Conservation (phyloP, 1,139 yeast species). For the Yamadazyma jaroonii region DNA sequence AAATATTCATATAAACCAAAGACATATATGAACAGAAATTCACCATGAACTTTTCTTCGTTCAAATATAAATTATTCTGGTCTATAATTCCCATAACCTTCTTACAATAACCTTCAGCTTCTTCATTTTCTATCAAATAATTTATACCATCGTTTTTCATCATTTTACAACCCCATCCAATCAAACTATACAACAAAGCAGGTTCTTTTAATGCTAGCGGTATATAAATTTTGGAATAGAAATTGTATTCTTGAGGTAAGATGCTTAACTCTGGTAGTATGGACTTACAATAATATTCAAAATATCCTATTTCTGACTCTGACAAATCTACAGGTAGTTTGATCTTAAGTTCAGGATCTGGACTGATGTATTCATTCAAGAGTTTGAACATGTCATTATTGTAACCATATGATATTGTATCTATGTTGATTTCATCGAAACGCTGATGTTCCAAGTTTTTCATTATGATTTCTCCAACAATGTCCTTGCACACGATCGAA, state of each 20-base stretch:
- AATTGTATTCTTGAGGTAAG: conserved; percentile 27
- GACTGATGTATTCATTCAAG: not conserved
- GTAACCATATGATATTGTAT: not conserved
- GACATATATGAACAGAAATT: conserved; percentile 28
- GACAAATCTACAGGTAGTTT: conserved; percentile 11
- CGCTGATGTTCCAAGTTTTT: not conserved
- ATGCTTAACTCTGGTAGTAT: conserved; percentile 28
- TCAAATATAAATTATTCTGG: conserved; percentile 1
- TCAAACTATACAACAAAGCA: conserved; percentile 24
- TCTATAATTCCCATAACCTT: conserved; percentile 3
- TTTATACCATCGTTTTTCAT: conserved; percentile 5
- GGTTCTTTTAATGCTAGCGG: conserved; percentile 29
- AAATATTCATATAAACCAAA: conserved; percentile 30
- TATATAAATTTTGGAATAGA: conserved; percentile 27
- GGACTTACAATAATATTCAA: conserved; percentile 26
- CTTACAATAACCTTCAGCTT: conserved; percentile 1
- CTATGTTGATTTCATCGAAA: not conserved
- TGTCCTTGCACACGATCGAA: not conserved
- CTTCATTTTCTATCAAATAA: conserved; percentile 5
- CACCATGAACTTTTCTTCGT: conserved; percentile 18
- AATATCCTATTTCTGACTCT: conserved; percentile 22
- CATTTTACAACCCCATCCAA: conserved; percentile 20
- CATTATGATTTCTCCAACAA: conserved; percentile 2
- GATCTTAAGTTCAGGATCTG: conserved; percentile 6
- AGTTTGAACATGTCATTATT: not conserved